Evolutionary conservation across 2,329 filamentous ascomycete species (phyloP), one percentile per base, ranked within the genome.

Genomic region (Colletotrichum neosansevieriae): DNA sequence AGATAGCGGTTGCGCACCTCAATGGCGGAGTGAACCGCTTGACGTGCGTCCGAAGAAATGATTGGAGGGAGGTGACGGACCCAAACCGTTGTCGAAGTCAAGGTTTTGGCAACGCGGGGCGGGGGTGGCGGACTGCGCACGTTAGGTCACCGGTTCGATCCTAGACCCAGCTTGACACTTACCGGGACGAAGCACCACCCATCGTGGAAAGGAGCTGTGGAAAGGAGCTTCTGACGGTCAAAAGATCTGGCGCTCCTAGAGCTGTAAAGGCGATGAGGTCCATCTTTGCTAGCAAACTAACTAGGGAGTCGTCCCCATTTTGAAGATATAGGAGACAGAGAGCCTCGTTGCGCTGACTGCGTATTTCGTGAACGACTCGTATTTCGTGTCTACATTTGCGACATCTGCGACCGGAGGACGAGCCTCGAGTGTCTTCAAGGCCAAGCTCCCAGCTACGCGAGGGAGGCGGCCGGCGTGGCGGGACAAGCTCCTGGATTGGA

Each of bases 31-130:
- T 56, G 66, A 17, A 73, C 64, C 13, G 49, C 71, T 34, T 67
- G 53, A 34, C 24, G 38, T 10, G 69, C 54, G 17, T 29, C 53
- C n/a, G 58, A 21, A 29, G 62, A 70, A 36, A 70, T 67, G 44
- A 70, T 59, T 7, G 69, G 71, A n/a, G 71, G 70, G 4, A 71
- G 63, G 34, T 72, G 64, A 47, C 59, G 54, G 47, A 70, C 42
- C 64, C 56, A 64, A 6, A 59, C 49, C 19, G 64, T 71, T n/a
- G 62, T 64, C 32, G 58, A 66, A 2, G 36, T 50, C 19, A 70
- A 60, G 44, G 58, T 67, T 49, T 60, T 69, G n/a, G 70, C 47
- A 17, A 66, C 56, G 17, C 58, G 68, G 38, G 62, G 69, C 40
- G 47, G 56, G 58, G 53, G 58, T 40, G 57, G 56, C 40, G 63